These are phyloP conservation scores for Heliocybe sulcata DNA, from an alignment of 1,284 basidiomycete species.

Conservation along the genomic window DNA sequence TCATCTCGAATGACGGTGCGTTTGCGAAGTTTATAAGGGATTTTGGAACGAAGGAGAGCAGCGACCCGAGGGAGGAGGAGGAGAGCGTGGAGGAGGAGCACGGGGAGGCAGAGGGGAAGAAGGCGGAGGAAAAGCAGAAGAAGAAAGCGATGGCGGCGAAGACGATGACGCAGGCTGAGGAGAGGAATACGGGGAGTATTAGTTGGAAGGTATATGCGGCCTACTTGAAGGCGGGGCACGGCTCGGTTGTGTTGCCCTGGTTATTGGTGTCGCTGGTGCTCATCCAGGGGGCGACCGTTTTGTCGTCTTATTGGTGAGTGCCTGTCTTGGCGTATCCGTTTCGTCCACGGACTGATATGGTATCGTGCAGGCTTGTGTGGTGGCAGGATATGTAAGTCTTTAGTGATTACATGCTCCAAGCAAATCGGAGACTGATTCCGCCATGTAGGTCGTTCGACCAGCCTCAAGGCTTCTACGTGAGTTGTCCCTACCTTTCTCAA, in stretches of 20 bases:
- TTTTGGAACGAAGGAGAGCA: conserved; percentile 47
- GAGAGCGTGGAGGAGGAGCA: conserved; percentile 29
- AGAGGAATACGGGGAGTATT: conserved; percentile 56
- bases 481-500: conserved; percentile 13
- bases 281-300: conserved; percentile 51
- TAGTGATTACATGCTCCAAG: background rate
- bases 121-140: conserved; percentile 26
- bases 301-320: conserved; percentile 61
- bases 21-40: conserved; percentile 70
- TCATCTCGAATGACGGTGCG: conserved; percentile 57
- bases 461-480: conserved; percentile 53
- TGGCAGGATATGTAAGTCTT: conserved; percentile 52
- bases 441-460: conserved; percentile 36
- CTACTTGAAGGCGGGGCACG: conserved; percentile 50
- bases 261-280: conserved; percentile 43
- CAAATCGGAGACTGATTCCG: conserved; percentile 1
- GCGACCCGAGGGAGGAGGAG: conserved; percentile 19
- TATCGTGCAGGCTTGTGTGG: conserved; percentile 49
- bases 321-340: background rate
- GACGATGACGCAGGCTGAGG: conserved; percentile 59
- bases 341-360: background rate
- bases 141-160: conserved; percentile 31
- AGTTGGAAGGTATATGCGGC: conserved; percentile 40
- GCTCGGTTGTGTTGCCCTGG: conserved; percentile 44
- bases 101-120: conserved; percentile 21